Evolutionary conservation across 495 filamentous ascomycete genomes (phyloP), one percentile per base, ranked within the genome.

Genomic region (Elasticomyces elasticus): DNA sequence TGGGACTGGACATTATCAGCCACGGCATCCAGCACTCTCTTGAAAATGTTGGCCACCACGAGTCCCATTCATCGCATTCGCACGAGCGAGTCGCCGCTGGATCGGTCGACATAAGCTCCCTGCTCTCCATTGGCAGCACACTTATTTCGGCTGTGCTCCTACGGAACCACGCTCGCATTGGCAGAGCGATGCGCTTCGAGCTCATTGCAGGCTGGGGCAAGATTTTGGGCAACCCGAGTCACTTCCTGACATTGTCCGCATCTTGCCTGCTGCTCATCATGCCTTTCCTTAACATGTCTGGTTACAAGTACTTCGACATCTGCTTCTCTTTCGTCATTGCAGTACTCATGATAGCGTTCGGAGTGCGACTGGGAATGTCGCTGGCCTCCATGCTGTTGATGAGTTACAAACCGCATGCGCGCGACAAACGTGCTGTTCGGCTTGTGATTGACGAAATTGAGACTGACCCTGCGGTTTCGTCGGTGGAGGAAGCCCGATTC

Each of bases 321-420:
- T 72, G 82, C 10, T 77, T 98, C 46, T 92, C 87, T 45, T 74
- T 80, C 33, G 76, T 82, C 12, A 89, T 95, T 55, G 84, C 92
- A 1, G 66, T 84, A 15, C 78, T 79, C 20, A 98, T 98, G 92
- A 89, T 94, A 56, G 67, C 80, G 26, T 77, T 98, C 4, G 92
- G 92, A 19, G 75, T 80, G 45, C 81, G 87, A 1, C 77, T 97
- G 13, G 89, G 91, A 33, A 82, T 84, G 38, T 82, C 86, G 0
- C 79, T 97, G 45, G 92, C 90, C 0, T 79, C 85, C 9, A 95
- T 97, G 87, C 80, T 98, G 46, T 76, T 98, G 25, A 95, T 97
- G 94, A 86, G 81, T 23, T 95, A 92, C 64, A 79, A 76, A 10
- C 78, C 76, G 0, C 57, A 61, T 58, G 82, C 31, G 45, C 41